Conservation (phyloP, 768 basidiomycete species). For the Amanita brunnescens region DNA sequence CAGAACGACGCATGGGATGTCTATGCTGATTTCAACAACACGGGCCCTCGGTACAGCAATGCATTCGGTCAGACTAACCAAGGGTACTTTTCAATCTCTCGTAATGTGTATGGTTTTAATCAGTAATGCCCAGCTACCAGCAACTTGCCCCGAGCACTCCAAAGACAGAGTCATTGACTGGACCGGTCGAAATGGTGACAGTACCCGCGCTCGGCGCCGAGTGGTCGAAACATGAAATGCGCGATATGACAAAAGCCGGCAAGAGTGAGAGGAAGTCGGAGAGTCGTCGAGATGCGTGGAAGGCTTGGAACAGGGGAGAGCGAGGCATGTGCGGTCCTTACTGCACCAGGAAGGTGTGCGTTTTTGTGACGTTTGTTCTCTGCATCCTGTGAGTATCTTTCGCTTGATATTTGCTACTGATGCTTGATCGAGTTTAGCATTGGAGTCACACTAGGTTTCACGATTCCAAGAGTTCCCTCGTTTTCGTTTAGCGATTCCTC, state of each 20-base stretch:
- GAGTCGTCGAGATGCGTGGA: conserved; percentile 50
- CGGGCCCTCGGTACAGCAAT: conserved; percentile 67
- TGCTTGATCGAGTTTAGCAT: conserved; percentile 30
- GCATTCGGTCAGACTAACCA: conserved; percentile 41
- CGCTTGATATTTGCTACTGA: conserved; percentile 2
- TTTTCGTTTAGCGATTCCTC: conserved; percentile 50
- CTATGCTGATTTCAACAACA: conserved; percentile 85
- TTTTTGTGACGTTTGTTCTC: conserved; percentile 58
- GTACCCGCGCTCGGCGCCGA: conserved; percentile 89
- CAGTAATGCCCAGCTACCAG: conserved; percentile 31
- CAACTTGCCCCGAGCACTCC: conserved; percentile 29
- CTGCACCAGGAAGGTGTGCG: conserved; percentile 64
- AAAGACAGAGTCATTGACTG: conserved; percentile 28
- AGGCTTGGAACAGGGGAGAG: conserved; percentile 70
- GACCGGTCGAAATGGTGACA: conserved; percentile 80
- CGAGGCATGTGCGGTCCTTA: conserved; percentile 73
- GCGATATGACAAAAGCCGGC: conserved; percentile 65
- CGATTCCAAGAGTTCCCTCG: conserved; percentile 73
- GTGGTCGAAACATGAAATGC: conserved; percentile 77
- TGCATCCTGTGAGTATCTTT: conserved; percentile 40
- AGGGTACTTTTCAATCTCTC: conserved; percentile 32
- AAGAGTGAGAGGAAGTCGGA: conserved; percentile 54
- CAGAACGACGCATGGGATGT: conserved; percentile 59
- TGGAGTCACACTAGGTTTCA: conserved; percentile 66
- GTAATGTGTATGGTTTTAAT: conserved; percentile 9